Evolutionary conservation across 2,329 filamentous ascomycete species (phyloP), one percentile per base, ranked within the genome.

Genomic region (Metarhizium brunneum): DNA sequence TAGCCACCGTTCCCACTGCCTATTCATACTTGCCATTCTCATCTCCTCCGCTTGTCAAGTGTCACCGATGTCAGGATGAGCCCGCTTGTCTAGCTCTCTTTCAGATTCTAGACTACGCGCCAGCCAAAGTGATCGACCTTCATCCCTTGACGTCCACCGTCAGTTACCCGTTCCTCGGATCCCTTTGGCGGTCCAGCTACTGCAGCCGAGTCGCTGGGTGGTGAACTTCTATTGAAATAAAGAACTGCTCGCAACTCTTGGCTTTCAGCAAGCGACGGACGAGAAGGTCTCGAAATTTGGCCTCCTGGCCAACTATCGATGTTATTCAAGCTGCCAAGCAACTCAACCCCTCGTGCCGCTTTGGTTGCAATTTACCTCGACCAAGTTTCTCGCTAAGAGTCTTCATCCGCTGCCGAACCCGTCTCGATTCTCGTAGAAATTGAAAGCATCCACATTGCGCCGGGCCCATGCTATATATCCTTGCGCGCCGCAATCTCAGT

Each of bases 21-120:
- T 36, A 8, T 36, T 36, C 35, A 36, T 36, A 36, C 35, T 49
- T 40, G 52, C 14, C 40, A 47, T 52, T 32, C 54, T 10, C 38
- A 36, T 51, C 47, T 53, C 55, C 53, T 47, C 32, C 50, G 47
- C 51, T 51, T 49, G 49, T 25, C 18, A 30, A 42, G 45, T 35
- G 10, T n/a, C 7, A 43, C 32, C 50, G 56, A 57, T 59, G 52
- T 6, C 40, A 16, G 40, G 11, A 43, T 14, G 6, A 13, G 7
- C 35, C 38, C 38, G 38, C 38, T 36, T 13, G 38, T 13, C 42
- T 13, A 2, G n/a, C 18, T 45, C 42, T 45, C 32, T 20, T 45
- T 11, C 16, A 45, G 6, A 25, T 25, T 10, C n/a, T 45, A 7
- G 42, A 20, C 20, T 45, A 20, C 16, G 42, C 42, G 42, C 25